Base-by-base conservation (phyloP, 768 basidiomycete genomes). In the Tricholoma furcatifolium region DNA sequence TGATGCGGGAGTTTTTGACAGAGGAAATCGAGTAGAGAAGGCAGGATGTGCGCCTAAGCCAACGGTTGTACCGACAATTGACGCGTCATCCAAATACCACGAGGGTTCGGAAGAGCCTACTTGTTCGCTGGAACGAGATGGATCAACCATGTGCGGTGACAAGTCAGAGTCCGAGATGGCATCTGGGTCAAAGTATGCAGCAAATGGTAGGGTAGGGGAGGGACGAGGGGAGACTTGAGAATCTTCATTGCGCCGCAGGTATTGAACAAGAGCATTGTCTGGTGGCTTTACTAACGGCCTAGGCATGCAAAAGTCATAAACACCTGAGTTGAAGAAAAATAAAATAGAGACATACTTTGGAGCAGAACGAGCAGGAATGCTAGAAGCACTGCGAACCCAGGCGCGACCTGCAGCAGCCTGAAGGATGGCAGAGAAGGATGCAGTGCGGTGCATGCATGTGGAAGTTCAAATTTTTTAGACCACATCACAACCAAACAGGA, bases 361-460 rank as follows among this genome's bases (percentile, higher is more conserved):
- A 7, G n/a, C 35, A 20, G 43, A 14, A 11, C 42, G 47, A 9
- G 15, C 10, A 30, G 40, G 32, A 0, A 42, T 1, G 12, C 27
- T 46, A n/a, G 65, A 58, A 18, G 58, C 55, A 23, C 55, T 65
- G 49, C 71, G 69, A 23, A 65, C 58, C 72, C 78, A 84, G 43
- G 80, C 81, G 45, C 74, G 75, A 57, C 71, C 71, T 17, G 81
- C 81, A 51, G 79, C 80, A 35, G 69, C 69, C 50, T 77, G 77
- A 4, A 81, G 69, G 42, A 75, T 67, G 43, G 70, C 66, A 24
- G 67, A 64, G 57, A 81, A 76, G 34, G 69, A 64, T 56, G 64
- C 71, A 65, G 72, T 71, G 70, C 73, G 67, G 73, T 70, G 76
- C 77, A 80, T 79, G 74, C 78, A 78, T 77, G 36, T 40, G 70